phyloP scores from a whole-genome alignment of 768 basidiomycete species.

The Lentinus brumalis region DNA sequence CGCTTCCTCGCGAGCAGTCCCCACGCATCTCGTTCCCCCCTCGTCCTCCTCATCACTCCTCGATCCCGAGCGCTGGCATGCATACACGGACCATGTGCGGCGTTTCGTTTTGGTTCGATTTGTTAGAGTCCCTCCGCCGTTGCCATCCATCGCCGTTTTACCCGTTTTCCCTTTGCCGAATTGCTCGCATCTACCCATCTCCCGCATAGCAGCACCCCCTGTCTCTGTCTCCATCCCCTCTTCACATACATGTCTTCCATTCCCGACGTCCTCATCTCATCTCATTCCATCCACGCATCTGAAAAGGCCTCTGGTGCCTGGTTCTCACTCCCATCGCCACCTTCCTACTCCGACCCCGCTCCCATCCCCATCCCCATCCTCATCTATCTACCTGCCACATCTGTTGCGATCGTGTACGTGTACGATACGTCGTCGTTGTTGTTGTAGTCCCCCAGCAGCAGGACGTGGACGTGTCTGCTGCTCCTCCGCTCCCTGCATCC shows the following conservation, averaged over 20 bases:
- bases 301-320: too few species aligned
- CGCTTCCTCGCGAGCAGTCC: neutral
- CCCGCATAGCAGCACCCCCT: neutral
- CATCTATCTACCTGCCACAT: neutral
- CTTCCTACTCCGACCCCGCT: too few species aligned
- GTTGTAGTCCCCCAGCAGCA: too few species aligned
- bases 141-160: neutral
- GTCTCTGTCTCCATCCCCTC: neutral
- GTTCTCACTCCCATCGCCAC: too few species aligned
- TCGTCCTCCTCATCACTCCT: neutral
- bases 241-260: too few species aligned
- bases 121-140: neutral
- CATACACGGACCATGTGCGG: constrained; percentile 14
- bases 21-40: neutral
- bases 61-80: constrained; percentile 8
- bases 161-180: neutral
- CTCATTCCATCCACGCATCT: too few species aligned
- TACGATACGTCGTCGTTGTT: neutral
- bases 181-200: neutral
- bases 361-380: neutral
- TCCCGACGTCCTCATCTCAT: too few species aligned
- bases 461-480: too few species aligned
- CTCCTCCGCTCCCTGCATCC: too few species aligned
- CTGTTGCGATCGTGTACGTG: neutral
- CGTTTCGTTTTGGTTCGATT: neutral